These are phyloP conservation scores for Hysterium pulicare DNA, from an alignment of 2,329 filamentous ascomycete genomes.

Conservation along the genomic window DNA sequence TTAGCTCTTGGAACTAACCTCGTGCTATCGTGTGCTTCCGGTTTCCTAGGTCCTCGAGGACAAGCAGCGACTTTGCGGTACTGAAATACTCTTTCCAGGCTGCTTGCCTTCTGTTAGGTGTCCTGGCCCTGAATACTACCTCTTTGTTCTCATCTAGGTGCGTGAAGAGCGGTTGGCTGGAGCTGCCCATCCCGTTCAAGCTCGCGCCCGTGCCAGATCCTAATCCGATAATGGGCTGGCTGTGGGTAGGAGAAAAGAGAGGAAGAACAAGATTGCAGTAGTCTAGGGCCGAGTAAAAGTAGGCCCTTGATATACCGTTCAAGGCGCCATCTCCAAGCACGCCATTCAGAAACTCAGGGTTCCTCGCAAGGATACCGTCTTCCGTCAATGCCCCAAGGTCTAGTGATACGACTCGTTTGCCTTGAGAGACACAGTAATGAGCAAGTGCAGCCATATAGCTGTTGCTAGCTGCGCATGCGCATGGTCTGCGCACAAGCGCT, in stretches of 20 bases:
- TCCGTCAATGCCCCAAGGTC: slow-evolving; percentile 4
- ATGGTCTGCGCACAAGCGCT: no score
- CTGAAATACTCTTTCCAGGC: slow-evolving; percentile 20
- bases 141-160: not conserved
- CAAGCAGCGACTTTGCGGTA: slow-evolving; percentile 1
- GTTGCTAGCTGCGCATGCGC: slow-evolving; percentile 53
- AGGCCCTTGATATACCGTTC: not conserved
- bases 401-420: slow-evolving; percentile 14
- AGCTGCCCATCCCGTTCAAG: not conserved
- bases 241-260: not conserved
- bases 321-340: not conserved
- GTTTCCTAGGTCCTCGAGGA: no score
- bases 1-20: no score
- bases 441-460: slow-evolving; percentile 41
- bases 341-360: not conserved
- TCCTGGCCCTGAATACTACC: slow-evolving; percentile 12
- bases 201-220: not conserved
- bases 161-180: slow-evolving; percentile 1
- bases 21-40: no score
- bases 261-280: slow-evolving; percentile 1
- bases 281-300: slow-evolving; percentile 1
- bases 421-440: slow-evolving; percentile 6
- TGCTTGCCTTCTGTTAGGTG: slow-evolving; percentile 6
- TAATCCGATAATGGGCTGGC: not conserved
- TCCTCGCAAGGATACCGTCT: slow-evolving; percentile 1